Base-by-base conservation (phyloP, 2,329 filamentous ascomycete genomes). In the Exophiala alcalophila region DNA sequence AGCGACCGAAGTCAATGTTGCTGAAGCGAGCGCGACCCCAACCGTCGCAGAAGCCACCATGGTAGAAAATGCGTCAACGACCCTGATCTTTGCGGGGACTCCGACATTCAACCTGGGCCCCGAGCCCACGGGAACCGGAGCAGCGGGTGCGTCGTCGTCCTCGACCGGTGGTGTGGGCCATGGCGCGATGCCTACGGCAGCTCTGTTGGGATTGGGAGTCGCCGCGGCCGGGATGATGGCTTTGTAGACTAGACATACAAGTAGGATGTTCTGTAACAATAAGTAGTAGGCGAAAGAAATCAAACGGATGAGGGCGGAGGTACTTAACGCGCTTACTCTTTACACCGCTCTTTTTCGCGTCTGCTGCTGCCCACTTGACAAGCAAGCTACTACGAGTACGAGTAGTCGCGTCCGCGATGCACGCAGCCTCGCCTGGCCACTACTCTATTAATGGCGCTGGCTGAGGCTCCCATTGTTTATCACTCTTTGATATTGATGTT, bases 61-160 rank as follows among this genome's bases (percentile, higher is more conserved):
- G 8, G 26, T 50, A 21, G 34, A 39, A 14, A 30, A 21, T n/a
- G 39, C 35, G 20, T 36, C 34, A 25, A 42, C 37, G 6, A 42
- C 30, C 10, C 8, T 50, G 21, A 36, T 49, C n/a, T 28, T 47
- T 9, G 31, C 44, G 11, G 50, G 50, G 2, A 44, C 50, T 24
- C 47, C 47, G 9, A 53, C 50, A 8, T 53, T 53, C 40, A 49
- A 40, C 27, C 38, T 53, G 10, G 43, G 39, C 1, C 25, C 28
- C n/a, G 41, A 29, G 7, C 25, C 36, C 15, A 39, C 43, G 9
- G 24, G 40, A 11, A 29, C 19, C n/a, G 28, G 8, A 11, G 32
- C 21, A 10, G 27, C 44, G 15, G 28, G 27, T 5, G 31, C 37
- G 8, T 29, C 40, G 27, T 33, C 41, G 16, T 34, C 47, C 12